Evolutionary conservation across 208 protist genomes (phyloP).

Genomic region (Wallacemonas collosoma): DNA sequence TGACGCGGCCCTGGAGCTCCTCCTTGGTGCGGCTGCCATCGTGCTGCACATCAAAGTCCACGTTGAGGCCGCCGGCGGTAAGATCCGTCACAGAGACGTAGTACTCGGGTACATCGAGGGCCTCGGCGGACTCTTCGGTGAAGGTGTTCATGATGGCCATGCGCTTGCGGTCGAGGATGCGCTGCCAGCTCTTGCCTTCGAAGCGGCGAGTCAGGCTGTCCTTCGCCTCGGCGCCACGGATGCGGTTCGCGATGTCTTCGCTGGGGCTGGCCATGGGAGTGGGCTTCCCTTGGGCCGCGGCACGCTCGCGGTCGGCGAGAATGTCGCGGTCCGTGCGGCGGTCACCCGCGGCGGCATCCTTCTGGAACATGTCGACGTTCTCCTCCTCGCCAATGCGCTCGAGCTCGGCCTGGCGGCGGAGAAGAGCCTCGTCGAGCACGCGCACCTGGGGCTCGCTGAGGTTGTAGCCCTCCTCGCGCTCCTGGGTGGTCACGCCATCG

Average conservation of each 20-base stretch:
- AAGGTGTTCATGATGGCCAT: slow-evolving; percentile 64
- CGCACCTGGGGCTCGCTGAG: slow-evolving; percentile 64
- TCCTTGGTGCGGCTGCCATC: slow-evolving; percentile 36
- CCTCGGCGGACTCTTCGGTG: slow-evolving; percentile 61
- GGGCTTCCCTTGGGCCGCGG: slow-evolving; percentile 32
- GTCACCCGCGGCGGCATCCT: slow-evolving; percentile 24
- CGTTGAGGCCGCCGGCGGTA: slow-evolving; percentile 46
- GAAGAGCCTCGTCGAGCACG: slow-evolving; percentile 58
- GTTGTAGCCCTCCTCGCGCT: slow-evolving; percentile 47
- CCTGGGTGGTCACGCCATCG: slow-evolving; percentile 35
- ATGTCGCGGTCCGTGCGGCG: slow-evolving; percentile 38
- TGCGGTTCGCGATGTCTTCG: neutral
- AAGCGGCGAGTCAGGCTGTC: slow-evolving; percentile 42
- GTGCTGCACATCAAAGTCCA: slow-evolving; percentile 58
- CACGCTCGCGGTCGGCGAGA: slow-evolving; percentile 32
- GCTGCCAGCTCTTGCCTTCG: slow-evolving; percentile 63
- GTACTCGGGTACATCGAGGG: slow-evolving; percentile 44
- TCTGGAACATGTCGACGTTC: slow-evolving; percentile 52
- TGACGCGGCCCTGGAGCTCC: slow-evolving; percentile 39
- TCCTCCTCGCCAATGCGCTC: slow-evolving; percentile 32
- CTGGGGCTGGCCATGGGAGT: slow-evolving; percentile 22
- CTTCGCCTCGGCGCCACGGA: slow-evolving; percentile 20
- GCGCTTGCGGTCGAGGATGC: slow-evolving; percentile 63
- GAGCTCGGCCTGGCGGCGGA: slow-evolving; percentile 33
- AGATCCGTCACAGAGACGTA: slow-evolving; percentile 58